Percentiles rank a stretch among this genome's conserved stretches.
Conservation (phyloP, 2,329 filamentous ascomycete genomes). For the Pseudogymnoascus sp. region DNA sequence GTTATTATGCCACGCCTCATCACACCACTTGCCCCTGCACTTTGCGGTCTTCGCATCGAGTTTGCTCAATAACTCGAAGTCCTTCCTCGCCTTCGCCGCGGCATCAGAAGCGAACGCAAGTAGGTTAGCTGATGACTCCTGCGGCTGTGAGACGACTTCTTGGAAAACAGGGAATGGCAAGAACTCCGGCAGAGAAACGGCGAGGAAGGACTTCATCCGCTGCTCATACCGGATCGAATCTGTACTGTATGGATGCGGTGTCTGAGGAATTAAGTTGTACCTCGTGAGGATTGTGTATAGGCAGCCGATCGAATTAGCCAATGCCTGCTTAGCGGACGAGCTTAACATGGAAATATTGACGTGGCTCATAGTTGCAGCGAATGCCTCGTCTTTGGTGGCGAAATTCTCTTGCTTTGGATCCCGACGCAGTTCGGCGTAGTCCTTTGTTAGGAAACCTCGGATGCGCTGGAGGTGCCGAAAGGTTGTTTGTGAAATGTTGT, state of each 20-base stretch:
- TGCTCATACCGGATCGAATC: slow-evolving; percentile 55
- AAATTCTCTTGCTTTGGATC: slow-evolving; percentile 12
- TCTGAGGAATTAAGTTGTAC: slow-evolving; percentile 32
- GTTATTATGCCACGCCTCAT: slow-evolving; percentile 55
- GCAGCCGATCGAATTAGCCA: slow-evolving; percentile 42
- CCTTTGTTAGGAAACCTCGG: slow-evolving; percentile 50
- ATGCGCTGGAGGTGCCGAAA: slow-evolving; percentile 61
- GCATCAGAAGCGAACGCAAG: slow-evolving; percentile 30
- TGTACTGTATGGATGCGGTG: slow-evolving; percentile 46
- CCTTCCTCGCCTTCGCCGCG: slow-evolving; percentile 38
- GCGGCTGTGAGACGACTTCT: slow-evolving; percentile 35
- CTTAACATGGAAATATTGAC: slow-evolving; percentile 57
- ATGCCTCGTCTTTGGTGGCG: slow-evolving; percentile 35
- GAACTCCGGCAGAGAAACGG: slow-evolving; percentile 51
- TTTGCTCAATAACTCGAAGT: slow-evolving; percentile 49
- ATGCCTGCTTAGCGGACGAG: slow-evolving; percentile 51
- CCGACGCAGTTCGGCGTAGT: slow-evolving; percentile 15
- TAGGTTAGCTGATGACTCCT: slow-evolving; percentile 28
- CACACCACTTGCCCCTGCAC: slow-evolving; percentile 40
- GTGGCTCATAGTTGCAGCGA: slow-evolving; percentile 44
- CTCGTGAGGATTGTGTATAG: slow-evolving; percentile 47
- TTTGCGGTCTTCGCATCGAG: slow-evolving; percentile 47
- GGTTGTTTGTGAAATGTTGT: slow-evolving; percentile 62
- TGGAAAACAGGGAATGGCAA: slow-evolving; percentile 48
- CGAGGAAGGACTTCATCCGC: slow-evolving; percentile 63